Evolutionary conservation across 306 rosid genomes (phyloP).

Genomic region (Vigna hirtella): DNA sequence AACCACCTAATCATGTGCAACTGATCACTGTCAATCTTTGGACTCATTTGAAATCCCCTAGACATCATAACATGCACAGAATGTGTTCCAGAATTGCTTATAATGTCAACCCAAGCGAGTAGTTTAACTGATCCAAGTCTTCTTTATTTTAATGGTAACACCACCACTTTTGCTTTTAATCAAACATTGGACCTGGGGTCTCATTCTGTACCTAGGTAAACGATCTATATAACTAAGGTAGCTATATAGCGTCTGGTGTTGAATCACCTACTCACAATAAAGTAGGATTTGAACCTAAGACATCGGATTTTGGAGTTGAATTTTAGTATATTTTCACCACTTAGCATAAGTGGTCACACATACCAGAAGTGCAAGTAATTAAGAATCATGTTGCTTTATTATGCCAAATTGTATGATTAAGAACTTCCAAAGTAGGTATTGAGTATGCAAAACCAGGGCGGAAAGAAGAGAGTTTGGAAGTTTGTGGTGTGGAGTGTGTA

Average conservation of each 20-base stretch:
- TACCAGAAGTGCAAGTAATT: constrained; percentile 9
- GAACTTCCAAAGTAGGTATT: neutral
- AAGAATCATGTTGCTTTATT: neutral
- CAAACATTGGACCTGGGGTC: too few relatives aligned
- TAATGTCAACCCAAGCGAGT: constrained; percentile 65
- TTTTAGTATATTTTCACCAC: neutral
- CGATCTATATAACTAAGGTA: too few relatives aligned
- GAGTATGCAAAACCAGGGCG: constrained; percentile 7
- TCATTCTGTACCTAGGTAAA: too few relatives aligned
- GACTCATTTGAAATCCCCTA: constrained; percentile 59
- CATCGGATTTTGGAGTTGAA: neutral
- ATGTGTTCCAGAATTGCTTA: constrained; percentile 63
- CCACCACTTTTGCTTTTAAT: too few relatives aligned
- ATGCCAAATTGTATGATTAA: neutral
- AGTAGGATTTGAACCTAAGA: too few relatives aligned
- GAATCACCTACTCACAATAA: too few relatives aligned
- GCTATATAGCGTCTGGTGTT: too few relatives aligned
- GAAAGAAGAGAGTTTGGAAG: constrained; percentile 58
- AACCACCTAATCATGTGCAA: constrained; percentile 70
- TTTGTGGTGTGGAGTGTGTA: constrained; percentile 39
- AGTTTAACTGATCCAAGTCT: constrained; percentile 29
- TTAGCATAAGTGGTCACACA: constrained; percentile 15
- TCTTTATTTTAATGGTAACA: neutral
- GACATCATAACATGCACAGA: constrained; percentile 86
- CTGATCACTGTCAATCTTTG: constrained; percentile 71